phyloP scores from a whole-genome alignment of 805 yeast genomes.

The Komagataella ulmi region DNA sequence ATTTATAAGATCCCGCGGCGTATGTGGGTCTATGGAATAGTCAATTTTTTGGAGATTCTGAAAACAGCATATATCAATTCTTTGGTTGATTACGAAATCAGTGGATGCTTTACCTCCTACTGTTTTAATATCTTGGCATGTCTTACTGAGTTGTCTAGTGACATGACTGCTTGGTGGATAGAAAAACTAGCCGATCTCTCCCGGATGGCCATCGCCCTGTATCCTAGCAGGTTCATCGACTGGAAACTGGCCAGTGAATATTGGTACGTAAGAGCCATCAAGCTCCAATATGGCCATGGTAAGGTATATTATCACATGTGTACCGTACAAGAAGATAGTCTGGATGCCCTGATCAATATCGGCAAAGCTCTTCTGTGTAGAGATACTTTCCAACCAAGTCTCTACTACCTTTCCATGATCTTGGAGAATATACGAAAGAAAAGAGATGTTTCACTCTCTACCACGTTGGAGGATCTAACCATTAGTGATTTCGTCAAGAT shows the following conservation, averaged over 20 bases:
- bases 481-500: slow-evolving; percentile 51
- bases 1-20: slow-evolving; percentile 68
- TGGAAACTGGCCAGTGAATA: slow-evolving; percentile 77
- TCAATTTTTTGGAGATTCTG: slow-evolving; percentile 64
- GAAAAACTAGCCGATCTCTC: slow-evolving; percentile 80
- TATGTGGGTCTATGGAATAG: slow-evolving; percentile 80
- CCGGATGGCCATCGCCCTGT: slow-evolving; percentile 78
- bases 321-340: slow-evolving; percentile 65
- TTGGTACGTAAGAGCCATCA: slow-evolving; percentile 71
- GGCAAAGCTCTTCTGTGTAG: slow-evolving; percentile 71
- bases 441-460: slow-evolving; percentile 36
- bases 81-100: slow-evolving; percentile 53
- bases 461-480: slow-evolving; percentile 33
- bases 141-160: slow-evolving; percentile 38
- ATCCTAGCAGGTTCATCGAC: slow-evolving; percentile 67
- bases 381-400: slow-evolving; percentile 77
- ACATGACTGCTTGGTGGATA: slow-evolving; percentile 65
- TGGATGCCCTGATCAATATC: slow-evolving; percentile 68
- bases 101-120: slow-evolving; percentile 61
- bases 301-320: slow-evolving; percentile 80
- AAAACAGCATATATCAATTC: slow-evolving; percentile 45
- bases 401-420: slow-evolving; percentile 62
- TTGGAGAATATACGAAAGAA: slow-evolving; percentile 69
- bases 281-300: slow-evolving; percentile 70
- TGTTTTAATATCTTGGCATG: slow-evolving; percentile 50